phyloP scores from a whole-genome alignment of 306 rosid species.

The Quercus engelmannii region DNA sequence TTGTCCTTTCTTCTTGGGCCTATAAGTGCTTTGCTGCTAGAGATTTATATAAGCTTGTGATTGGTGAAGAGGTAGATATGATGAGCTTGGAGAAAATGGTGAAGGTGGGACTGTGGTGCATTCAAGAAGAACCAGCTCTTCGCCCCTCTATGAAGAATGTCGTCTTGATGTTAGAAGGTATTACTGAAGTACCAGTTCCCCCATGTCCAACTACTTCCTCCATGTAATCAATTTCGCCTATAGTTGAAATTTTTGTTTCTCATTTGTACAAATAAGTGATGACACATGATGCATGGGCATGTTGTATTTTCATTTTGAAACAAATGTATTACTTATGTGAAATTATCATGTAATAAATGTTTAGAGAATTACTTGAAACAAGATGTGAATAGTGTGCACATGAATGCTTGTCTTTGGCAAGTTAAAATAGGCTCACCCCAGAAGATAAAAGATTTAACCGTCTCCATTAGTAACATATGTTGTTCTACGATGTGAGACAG shows the following conservation, averaged over 20 bases:
- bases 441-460: too few species aligned
- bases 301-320: too few species aligned
- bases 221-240: neutral
- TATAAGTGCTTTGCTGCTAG: slow-evolving; percentile 11
- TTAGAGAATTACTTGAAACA: too few species aligned
- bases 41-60: slow-evolving; percentile 1
- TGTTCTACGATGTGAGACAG: fast-evolving
- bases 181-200: slow-evolving; percentile 11
- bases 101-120: slow-evolving; percentile 11
- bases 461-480: too few species aligned
- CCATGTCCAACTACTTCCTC: slow-evolving; percentile 8
- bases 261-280: too few species aligned
- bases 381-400: too few species aligned
- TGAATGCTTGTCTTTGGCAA: too few species aligned
- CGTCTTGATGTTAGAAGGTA: slow-evolving; percentile 14
- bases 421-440: too few species aligned
- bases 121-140: slow-evolving; percentile 25
- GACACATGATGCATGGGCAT: too few species aligned
- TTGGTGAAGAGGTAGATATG: slow-evolving; percentile 15
- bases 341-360: too few species aligned
- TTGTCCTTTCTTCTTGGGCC: slow-evolving; percentile 13
- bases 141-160: slow-evolving; percentile 26
- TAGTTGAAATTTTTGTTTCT: too few species aligned
- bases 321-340: too few species aligned
- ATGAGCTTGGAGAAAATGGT: slow-evolving; percentile 7